Conservation (phyloP, 2,329 filamentous ascomycete species). For the Pestalotiopsis sp. region DNA sequence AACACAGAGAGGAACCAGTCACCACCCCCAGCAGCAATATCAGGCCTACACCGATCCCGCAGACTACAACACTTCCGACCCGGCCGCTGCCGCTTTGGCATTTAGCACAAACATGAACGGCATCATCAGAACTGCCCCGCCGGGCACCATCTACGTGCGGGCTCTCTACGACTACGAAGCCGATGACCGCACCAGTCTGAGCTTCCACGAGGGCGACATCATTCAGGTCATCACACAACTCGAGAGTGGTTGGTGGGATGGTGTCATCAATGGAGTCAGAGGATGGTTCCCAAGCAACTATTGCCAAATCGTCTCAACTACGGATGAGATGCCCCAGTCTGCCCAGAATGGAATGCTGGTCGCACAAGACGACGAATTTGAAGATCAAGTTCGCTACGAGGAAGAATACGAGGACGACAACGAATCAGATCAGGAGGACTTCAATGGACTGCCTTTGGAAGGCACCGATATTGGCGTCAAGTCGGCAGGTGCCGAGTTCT, state of each 20-base stretch:
- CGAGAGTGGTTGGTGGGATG: conserved; percentile 99
- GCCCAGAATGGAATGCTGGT: conserved; percentile 57
- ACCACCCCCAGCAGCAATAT: conserved; percentile 32
- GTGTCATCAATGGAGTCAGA: conserved; percentile 92
- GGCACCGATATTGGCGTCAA: conserved; percentile 60
- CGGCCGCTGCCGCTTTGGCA: conserved; percentile 35
- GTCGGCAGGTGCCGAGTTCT: conserved; percentile 90
- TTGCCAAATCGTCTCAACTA: conserved; percentile 80
- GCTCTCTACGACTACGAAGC: conserved; percentile 98
- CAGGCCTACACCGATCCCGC: conserved; percentile 30
- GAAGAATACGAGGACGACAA: conserved; percentile 70
- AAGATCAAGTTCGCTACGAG: conserved; percentile 66
- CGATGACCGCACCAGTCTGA: conserved; percentile 94
- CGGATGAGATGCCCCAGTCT: conserved; percentile 71
- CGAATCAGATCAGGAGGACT: conserved; percentile 64
- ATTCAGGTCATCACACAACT: conserved; percentile 98
- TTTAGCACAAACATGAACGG: conserved; percentile 56
- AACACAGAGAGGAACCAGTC: conserved; percentile 41
- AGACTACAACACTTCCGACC: conserved; percentile 30
- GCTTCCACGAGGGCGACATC: conserved; percentile 94
- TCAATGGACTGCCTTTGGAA: conserved; percentile 68
- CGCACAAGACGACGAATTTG: conserved; percentile 63
- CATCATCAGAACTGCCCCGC: conserved; percentile 60
- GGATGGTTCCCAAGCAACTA: conserved; percentile 99
- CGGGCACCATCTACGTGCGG: conserved; percentile 83